phyloP scores from a whole-genome alignment of 176 grass and related monocot species.

The Raddia guianensis region DNA sequence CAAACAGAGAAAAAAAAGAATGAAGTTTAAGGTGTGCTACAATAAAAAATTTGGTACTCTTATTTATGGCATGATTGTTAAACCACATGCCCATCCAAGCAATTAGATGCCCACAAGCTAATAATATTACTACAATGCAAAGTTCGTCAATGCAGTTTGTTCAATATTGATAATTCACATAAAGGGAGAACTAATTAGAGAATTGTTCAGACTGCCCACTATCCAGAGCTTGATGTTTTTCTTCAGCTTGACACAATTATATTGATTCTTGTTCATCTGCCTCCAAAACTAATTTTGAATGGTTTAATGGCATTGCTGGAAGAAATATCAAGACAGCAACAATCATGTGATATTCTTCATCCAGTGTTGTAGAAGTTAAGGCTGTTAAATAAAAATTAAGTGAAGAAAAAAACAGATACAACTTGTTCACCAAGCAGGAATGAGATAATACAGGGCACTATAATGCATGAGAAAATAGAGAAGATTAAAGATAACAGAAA shows the following conservation, averaged over 20 bases:
- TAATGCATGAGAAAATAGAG: neutral
- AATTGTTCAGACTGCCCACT: neutral
- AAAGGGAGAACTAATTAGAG: neutral
- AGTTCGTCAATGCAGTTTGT: conserved; percentile 2
- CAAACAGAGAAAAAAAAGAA: conserved; percentile 6
- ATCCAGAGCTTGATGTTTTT: neutral
- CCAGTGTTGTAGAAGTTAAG: neutral
- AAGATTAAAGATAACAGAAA: neutral
- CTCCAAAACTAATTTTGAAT: conserved; percentile 5
- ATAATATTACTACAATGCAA: conserved; percentile 23
- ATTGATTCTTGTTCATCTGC: neutral
- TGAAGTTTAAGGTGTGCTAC: neutral
- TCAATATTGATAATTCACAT: neutral
- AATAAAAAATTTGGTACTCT: conserved; percentile 24
- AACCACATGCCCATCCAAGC: conserved; percentile 33
- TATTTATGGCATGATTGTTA: conserved; percentile 6
- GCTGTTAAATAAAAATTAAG: conserved; percentile 2
- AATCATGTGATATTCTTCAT: neutral
- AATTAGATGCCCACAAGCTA: neutral
- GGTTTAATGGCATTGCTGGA: neutral
- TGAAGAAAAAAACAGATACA: neutral
- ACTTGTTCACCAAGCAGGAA: neutral
- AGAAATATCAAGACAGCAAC: neutral
- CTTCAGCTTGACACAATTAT: neutral
- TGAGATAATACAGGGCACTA: neutral